phyloP scores from a whole-genome alignment of 768 basidiomycete genomes.

The Kwoniella mangroviensis region DNA sequence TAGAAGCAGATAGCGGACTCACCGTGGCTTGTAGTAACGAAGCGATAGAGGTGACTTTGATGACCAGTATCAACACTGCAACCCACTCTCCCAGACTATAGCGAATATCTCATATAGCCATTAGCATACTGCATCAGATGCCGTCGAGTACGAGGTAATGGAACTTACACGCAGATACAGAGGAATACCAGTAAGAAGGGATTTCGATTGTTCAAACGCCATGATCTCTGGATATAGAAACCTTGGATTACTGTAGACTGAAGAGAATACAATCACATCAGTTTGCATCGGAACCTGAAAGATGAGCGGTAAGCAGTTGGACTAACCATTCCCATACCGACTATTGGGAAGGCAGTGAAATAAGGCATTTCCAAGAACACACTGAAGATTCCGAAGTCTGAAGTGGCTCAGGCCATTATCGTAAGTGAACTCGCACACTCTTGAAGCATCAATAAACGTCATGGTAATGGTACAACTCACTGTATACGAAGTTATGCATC shows the following conservation, averaged over 20 bases:
- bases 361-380: constrained; percentile 9
- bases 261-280: background rate
- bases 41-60: background rate
- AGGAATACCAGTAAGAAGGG: background rate
- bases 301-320: background rate
- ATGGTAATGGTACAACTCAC: background rate
- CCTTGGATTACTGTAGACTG: constrained; percentile 5
- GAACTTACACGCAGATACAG: background rate
- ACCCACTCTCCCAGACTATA: background rate
- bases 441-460: no score
- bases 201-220: constrained; percentile 6
- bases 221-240: constrained; percentile 11
- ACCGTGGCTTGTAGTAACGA: background rate
- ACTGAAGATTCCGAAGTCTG: constrained; percentile 4
- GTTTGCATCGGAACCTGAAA: background rate
- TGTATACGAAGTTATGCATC: constrained; percentile 11
- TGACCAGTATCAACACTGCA: background rate
- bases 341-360: constrained; percentile 5
- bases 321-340: constrained; percentile 6
- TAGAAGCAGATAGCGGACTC: background rate
- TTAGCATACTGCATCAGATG: background rate
- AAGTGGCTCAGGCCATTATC: background rate
- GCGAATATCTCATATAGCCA: background rate
- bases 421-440: background rate
- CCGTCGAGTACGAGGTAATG: background rate